Conservation (phyloP, 2,329 filamentous ascomycete genomes). For the Ascocoryne sarcoides region DNA sequence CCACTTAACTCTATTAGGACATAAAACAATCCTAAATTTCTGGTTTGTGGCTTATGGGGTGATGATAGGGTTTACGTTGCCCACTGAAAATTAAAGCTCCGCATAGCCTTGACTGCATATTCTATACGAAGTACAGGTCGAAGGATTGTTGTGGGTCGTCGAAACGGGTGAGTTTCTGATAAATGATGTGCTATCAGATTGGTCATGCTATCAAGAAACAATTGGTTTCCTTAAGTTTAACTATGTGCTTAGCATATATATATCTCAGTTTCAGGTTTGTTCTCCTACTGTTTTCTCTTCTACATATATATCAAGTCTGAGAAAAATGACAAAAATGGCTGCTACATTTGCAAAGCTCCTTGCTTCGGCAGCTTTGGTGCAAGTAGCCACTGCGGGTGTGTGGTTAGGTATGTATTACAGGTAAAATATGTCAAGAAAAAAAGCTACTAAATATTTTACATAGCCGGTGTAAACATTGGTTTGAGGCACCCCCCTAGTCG, state of each 20-base stretch:
- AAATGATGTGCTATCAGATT: neutral
- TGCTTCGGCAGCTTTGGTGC: neutral
- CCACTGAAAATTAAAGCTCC: no score
- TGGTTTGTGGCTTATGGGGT: no score
- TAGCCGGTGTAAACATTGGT: constrained; percentile 1
- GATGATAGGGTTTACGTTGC: no score
- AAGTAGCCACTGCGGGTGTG: neutral
- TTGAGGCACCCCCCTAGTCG: neutral
- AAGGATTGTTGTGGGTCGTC: neutral
- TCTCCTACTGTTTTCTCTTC: no score
- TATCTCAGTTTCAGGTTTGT: no score
- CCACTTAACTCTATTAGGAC: no score
- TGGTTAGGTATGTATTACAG: constrained; percentile 1
- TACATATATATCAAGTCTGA: neutral
- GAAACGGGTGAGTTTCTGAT: neutral
- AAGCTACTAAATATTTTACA: neutral
- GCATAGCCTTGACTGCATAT: no score
- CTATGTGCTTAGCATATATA: neutral
- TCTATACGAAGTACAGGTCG: no score
- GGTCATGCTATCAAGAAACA: neutral
- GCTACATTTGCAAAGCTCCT: neutral
- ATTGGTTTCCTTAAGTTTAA: neutral
- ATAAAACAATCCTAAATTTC: no score
- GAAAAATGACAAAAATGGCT: neutral
- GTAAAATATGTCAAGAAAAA: neutral